Evolutionary conservation across 495 filamentous ascomycete genomes (phyloP), one percentile per base, ranked within the genome.

Genomic region (Penicillium alfredii): DNA sequence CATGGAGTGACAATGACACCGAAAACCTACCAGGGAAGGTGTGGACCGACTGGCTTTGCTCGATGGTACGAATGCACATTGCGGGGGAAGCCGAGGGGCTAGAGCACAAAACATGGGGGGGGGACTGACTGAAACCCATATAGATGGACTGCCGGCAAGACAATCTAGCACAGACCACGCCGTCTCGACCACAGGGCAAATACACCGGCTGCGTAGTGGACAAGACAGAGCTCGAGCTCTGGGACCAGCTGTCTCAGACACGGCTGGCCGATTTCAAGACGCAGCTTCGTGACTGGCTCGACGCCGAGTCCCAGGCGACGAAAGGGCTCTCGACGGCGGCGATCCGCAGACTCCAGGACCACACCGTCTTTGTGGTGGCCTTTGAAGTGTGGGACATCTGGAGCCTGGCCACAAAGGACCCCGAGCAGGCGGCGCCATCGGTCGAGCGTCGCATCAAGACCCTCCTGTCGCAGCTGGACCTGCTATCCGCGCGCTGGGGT

Each of bases 301-400:
- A 41, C 12, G 51, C 55, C 14, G 65, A 69, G 56, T 32, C 40
- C 22, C 32, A 36, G 9, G 36, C 40, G 5, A 13, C 54, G 21
- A 21, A 49, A 10, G 45, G 40, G 0, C 28, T 66, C 13, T 38
- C 45, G 9, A 49, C 36, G 11, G 51, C 55, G n/a, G 33, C 45
- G 6, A 33, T 58, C 23, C 33, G 34, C 26, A 40, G 29, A 11
- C 56, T 56, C 10, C 45, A 58, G 30, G 51, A 70, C 12, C 43
- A 47, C 13, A 64, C 62, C 12, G 53, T 64, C 13, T 57, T 72
- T 25, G 57, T 58, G 6, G 46, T 74, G 4, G 68, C 66, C 17
- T 76, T 74, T 40, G 64, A 68, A 4, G 47, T 73, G 14, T 74
- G 68, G 60, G 73, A 74, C 43, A 35, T 74, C 24, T 76, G 69